Base-by-base conservation (phyloP, 2,329 filamentous ascomycete genomes). In the Periconia sp. region DNA sequence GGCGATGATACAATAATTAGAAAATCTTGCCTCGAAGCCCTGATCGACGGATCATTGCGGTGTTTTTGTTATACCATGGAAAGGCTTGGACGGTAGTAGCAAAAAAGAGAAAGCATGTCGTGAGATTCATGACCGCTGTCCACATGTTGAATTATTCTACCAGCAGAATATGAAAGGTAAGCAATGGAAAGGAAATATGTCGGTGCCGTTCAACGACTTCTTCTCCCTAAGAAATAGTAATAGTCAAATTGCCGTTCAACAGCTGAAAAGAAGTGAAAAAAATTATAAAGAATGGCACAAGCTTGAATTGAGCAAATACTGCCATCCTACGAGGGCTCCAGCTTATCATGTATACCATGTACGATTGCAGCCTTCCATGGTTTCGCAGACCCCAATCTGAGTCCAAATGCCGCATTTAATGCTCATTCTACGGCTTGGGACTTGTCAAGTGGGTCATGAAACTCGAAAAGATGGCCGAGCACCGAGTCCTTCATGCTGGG, bases 141-240 rank as follows among this genome's bases (percentile, higher is more conserved):
- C n/a, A n/a, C n/a, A n/a, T n/a, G n/a, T n/a, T n/a, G n/a, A n/a
- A n/a, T n/a, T n/a, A n/a, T n/a, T n/a, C n/a, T n/a, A n/a, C n/a
- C n/a, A n/a, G n/a, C n/a, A n/a, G n/a, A n/a, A n/a, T n/a, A n/a
- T n/a, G n/a, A n/a, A n/a, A 16, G 30, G 30, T 10, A 22, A 31
- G 19, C 2, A 26, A 25, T 19, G 5, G 46, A 31, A 30, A 29
- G 35, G 16, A 22, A 41, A 12, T 21, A 38, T 9, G 19, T 34
- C 10, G n/a, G n/a, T 41, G 56, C 57, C 52, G 59, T 48, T 61
- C 60, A 64, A 61, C 60, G 54, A 56, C 48, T 42, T 41, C 48
- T 42, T 41, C 42, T 35, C 6, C 24, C 13, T 39, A 37, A 25
- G 18, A 31, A 38, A 39, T 45, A 33, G 33, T 36, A 36, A 40